Evolutionary conservation across 495 filamentous ascomycete species (phyloP).

Genomic region (Podospora fimiseda): DNA sequence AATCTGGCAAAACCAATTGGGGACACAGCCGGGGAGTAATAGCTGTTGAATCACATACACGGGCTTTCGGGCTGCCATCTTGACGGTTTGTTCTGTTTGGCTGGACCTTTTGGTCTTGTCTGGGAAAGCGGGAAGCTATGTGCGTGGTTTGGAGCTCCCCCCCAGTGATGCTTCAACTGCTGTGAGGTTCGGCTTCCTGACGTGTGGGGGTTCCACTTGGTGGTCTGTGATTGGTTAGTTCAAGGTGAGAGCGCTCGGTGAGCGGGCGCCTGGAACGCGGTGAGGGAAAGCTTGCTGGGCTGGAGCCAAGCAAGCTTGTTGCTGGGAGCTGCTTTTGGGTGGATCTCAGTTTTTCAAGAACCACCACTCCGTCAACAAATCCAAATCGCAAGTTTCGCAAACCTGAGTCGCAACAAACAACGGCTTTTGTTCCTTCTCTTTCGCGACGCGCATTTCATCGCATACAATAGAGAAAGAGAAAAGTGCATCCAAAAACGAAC

Average conservation of each 20-base stretch:
- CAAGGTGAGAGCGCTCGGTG: slow-evolving; percentile 7
- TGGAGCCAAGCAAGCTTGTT: not conserved
- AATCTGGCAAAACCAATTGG: too few relatives aligned
- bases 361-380: not conserved
- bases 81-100: slow-evolving; percentile 33
- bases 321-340: not conserved
- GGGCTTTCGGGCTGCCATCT: slow-evolving; percentile 44
- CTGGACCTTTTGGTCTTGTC: slow-evolving; percentile 21
- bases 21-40: too few relatives aligned
- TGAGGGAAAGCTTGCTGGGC: not conserved
- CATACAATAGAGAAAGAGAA: too few relatives aligned
- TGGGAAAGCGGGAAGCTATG: slow-evolving; percentile 18
- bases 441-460: not conserved
- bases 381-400: not conserved
- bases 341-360: not conserved
- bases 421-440: too few relatives aligned
- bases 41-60: slow-evolving; percentile 35
- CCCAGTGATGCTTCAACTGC: slow-evolving; percentile 13
- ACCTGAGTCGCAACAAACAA: too few relatives aligned
- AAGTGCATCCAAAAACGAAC: too few relatives aligned
- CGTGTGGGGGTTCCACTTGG: slow-evolving; percentile 16
- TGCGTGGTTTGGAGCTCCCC: slow-evolving; percentile 28
- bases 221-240: slow-evolving; percentile 17
- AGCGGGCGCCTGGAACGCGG: not conserved
- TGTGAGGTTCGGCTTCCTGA: slow-evolving; percentile 24